Percentiles rank a stretch among this genome's conserved stretches.
phyloP scores from a whole-genome alignment of 2,329 filamentous ascomycete species.

The Fusarium irregulare region DNA sequence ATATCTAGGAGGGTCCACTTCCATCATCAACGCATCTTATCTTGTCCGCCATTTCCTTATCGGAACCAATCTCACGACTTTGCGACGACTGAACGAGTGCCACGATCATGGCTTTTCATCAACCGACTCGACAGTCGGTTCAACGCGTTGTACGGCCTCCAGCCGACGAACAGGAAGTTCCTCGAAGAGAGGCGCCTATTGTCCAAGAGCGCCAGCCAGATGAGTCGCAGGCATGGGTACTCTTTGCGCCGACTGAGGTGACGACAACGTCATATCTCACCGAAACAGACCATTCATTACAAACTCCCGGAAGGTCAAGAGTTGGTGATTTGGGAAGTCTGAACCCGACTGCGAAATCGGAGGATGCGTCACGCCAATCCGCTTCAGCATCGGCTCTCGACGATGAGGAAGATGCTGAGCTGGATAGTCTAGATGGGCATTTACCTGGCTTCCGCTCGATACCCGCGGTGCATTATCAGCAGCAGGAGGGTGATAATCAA shows the following conservation, averaged over 20 bases:
- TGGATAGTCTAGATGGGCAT: slow-evolving; percentile 94
- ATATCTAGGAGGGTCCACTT: slow-evolving; percentile 41
- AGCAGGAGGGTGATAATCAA: slow-evolving; percentile 40
- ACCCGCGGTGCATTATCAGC: slow-evolving; percentile 48
- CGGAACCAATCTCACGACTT: slow-evolving; percentile 31
- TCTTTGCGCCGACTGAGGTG: slow-evolving; percentile 83
- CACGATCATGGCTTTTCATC: slow-evolving; percentile 67
- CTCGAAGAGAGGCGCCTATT: slow-evolving; percentile 43
- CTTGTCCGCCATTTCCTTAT: slow-evolving; percentile 41
- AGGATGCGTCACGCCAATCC: slow-evolving; percentile 58
- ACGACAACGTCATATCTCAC: slow-evolving; percentile 75
- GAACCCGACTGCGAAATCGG: slow-evolving; percentile 73
- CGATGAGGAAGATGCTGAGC: slow-evolving; percentile 77
- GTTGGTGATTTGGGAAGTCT: slow-evolving; percentile 85
- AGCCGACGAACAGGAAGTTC: slow-evolving; percentile 53
- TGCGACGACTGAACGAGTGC: slow-evolving; percentile 14
- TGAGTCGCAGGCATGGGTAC: slow-evolving; percentile 92
- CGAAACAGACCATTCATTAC: slow-evolving; percentile 72
- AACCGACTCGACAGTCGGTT: slow-evolving; percentile 64
- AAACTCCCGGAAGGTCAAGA: slow-evolving; percentile 75
- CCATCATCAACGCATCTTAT: slow-evolving; percentile 43
- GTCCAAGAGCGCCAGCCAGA: slow-evolving; percentile 59
- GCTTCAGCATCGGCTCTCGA: slow-evolving; percentile 53
- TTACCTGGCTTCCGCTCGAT: slow-evolving; percentile 85
- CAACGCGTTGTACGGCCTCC: slow-evolving; percentile 60